Conservation (phyloP, 345 rosid genomes). For the Chamaenerion angustifolium region DNA sequence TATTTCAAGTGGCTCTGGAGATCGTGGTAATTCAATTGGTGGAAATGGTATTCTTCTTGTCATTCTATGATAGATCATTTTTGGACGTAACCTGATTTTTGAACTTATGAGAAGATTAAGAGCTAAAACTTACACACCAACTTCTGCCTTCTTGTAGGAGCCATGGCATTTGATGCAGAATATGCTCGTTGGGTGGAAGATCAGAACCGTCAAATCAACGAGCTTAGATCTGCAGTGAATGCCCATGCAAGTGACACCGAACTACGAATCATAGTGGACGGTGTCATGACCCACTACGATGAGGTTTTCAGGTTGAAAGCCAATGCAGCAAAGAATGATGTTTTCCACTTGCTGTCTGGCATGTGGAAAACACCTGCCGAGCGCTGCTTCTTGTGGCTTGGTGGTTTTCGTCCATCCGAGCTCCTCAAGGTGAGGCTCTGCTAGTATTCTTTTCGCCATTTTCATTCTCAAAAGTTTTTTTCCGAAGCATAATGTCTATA, state of each 20-base stretch:
- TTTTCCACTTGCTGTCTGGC: constrained; percentile 91
- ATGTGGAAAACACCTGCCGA: constrained; percentile 99
- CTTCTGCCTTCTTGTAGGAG: constrained; percentile 34
- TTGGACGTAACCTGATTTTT: no score
- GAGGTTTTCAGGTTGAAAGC: constrained; percentile 90
- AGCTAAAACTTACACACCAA: background rate
- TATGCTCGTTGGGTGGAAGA: constrained; percentile 93
- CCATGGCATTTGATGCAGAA: constrained; percentile 95
- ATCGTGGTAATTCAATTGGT: constrained; percentile 77
- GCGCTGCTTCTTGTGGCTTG: constrained; percentile 99
- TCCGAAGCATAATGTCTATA: no score
- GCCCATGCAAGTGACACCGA: constrained; percentile 94
- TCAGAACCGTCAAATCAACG: constrained; percentile 66
- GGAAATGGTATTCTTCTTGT: constrained; percentile 64
- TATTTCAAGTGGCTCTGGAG: constrained; percentile 80
- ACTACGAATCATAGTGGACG: constrained; percentile 78
- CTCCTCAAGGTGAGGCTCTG: constrained; percentile 65
- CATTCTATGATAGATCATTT: background rate
- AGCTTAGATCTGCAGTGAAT: constrained; percentile 84
- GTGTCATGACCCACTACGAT: constrained; percentile 77
- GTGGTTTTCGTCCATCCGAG: constrained; percentile 97
- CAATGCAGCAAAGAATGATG: constrained; percentile 91
- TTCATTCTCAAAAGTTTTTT: background rate
- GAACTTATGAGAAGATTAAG: background rate
- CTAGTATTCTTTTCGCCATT: background rate